A percentile compares a stretch with the other conserved stretches of the same genome.
These are phyloP conservation scores for Exophiala xenobiotica DNA, from an alignment of 2,329 filamentous ascomycete species.

Conservation along the genomic window DNA sequence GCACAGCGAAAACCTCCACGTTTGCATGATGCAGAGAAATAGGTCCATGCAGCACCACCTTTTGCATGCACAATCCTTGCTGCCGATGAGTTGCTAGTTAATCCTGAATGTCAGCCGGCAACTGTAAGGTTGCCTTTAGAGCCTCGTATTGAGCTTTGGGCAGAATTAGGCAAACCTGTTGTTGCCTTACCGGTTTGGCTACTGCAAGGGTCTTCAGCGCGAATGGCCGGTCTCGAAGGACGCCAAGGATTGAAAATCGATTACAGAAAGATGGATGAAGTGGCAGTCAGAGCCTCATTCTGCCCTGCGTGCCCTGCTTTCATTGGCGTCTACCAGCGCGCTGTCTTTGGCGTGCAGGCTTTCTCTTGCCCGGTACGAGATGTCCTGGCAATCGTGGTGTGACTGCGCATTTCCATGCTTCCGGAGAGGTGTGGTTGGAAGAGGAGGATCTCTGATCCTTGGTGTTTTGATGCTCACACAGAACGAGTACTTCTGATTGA, in stretches of 20 bases:
- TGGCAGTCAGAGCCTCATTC: not conserved
- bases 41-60: not conserved
- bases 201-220: not conserved
- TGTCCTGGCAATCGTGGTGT: no score
- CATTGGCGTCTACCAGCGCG: no score
- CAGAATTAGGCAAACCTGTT: not conserved
- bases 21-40: not conserved
- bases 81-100: no score
- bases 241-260: not conserved
- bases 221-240: not conserved
- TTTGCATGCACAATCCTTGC: no score
- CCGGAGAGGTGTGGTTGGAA: no score
- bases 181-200: not conserved
- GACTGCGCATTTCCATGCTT: no score
- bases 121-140: not conserved
- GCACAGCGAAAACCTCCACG: not conserved
- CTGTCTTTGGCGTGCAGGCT: no score
- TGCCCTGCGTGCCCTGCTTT: not conserved
- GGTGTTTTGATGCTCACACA: no score
- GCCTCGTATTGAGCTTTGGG: not conserved
- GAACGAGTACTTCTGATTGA: no score
- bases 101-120: not conserved
- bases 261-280: not conserved
- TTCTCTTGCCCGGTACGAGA: no score
- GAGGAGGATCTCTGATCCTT: no score